Base-by-base conservation (phyloP, 108 stramenopile genomes). In the Cyclotella kingstonii region DNA sequence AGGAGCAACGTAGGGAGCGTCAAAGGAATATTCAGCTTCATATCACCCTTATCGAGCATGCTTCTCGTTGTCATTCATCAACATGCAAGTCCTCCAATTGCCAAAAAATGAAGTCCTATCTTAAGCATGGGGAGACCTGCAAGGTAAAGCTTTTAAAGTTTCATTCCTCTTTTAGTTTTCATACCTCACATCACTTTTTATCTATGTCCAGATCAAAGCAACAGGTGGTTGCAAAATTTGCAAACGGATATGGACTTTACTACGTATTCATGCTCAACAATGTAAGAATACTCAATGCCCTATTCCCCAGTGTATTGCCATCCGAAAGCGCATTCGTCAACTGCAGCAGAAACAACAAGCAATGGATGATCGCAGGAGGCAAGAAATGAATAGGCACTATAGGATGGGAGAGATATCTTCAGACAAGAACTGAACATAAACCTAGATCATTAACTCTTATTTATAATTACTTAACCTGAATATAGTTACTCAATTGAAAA, bases 1-100 rank as follows among this genome's bases (percentile, higher is more conserved):
- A 86, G 33, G 82, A 75, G 5, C 84, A 90, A 59, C 78, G 92
- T 8, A 73, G 63, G 44, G 85, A 90, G 44, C 84, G 97, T 4
- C 86, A 95, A 39, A 70, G 91, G 33, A 91, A 90, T 64, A 79
- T 99, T 34, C 59, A 82, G 77, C 80, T 96, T 5, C 98, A 99
- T 60, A 96, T 99, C 68, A 86, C 96, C 68, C 83, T 98, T 17
- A 94, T 98, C 61, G 88, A 86, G 63, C 98, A 99, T 66, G 96
- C 98, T n/a, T 84, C 96, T 6, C 70, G 81, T 0, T 99, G 98
- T 77, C 70, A 53, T 12, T 81, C 86, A n/a, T 11, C 70, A 19
- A 54, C 73, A 3, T 99, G 98, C 78, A 72, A 76, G 12, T 93
- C 92, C 6, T 64, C 79, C 9, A 98, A 97, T 65, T 99, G 98